phyloP scores from a whole-genome alignment of 1,139 yeast genomes.

The Yamadazyma dushanensis region DNA sequence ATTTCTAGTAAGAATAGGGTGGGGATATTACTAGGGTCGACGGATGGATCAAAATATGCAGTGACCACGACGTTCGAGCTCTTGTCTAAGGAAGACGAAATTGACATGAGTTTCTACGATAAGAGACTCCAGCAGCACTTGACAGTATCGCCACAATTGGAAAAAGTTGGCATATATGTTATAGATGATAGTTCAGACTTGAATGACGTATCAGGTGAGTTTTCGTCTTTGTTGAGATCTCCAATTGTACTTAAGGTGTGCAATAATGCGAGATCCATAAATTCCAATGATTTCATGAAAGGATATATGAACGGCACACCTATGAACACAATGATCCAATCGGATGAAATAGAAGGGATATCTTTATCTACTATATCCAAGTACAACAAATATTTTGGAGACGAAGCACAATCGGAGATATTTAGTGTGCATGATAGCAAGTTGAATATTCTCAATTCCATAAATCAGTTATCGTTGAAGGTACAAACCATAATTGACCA shows the following conservation, averaged over 20 bases:
- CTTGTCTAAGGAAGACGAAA: slow-evolving; percentile 6
- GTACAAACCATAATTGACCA: slow-evolving; percentile 21
- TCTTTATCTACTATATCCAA: slow-evolving; percentile 25
- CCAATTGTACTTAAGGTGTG: slow-evolving; percentile 6
- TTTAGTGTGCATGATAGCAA: slow-evolving; percentile 8
- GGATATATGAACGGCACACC: slow-evolving; percentile 5
- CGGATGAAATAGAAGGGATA: slow-evolving; percentile 16
- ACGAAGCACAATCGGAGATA: slow-evolving; percentile 4
- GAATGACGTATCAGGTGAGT: slow-evolving; percentile 6
- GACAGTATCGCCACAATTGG: slow-evolving; percentile 27
- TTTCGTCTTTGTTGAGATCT: slow-evolving; percentile 9
- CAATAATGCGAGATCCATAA: not conserved
- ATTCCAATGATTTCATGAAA: slow-evolving; percentile 4
- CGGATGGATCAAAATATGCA: not conserved
- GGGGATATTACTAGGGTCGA: slow-evolving; percentile 32
- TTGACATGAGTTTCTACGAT: slow-evolving; percentile 26
- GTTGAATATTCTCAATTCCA: slow-evolving; percentile 15
- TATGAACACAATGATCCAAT: slow-evolving; percentile 9
- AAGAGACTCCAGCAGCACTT: slow-evolving; percentile 28
- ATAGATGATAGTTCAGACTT: slow-evolving; percentile 8
- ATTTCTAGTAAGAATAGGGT: slow-evolving; percentile 10
- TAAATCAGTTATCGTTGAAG: slow-evolving; percentile 24
- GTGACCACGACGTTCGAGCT: slow-evolving; percentile 7
- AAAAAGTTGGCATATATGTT: slow-evolving; percentile 32
- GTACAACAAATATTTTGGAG: slow-evolving; percentile 20